Evolutionary conservation across 768 basidiomycete species (phyloP), one percentile per base, ranked within the genome.

Genomic region (Tulasnella sp.): DNA sequence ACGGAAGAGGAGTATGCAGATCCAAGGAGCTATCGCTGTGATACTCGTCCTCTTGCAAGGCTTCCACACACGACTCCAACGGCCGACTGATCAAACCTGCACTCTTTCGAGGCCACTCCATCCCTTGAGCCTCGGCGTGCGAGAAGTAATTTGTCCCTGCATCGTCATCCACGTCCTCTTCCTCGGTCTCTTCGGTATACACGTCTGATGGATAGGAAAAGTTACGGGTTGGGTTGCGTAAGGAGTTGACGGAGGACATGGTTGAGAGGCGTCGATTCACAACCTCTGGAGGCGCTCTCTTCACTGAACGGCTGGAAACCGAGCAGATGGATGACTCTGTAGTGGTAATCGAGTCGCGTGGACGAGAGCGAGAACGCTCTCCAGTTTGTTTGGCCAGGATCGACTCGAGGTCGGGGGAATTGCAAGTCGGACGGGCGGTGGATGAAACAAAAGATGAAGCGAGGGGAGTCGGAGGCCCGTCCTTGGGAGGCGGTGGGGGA

Each of bases 1-100:
- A 81, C 81, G 81, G 79, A 28, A 81, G 60, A 74, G 81, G 81
- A 12, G 81, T 81, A n/a, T 81, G 80, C 28, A 81, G 58, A 64
- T 81, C 81, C 9, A 81, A 37, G n/a, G 80, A 81, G 40, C 81
- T 81, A 41, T 81, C 81, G 60, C 78, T 80, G 20, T 54, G 48
- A 40, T 50, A 58, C 40, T 78, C 80, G 64, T 46, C 54, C 34
- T 80, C 41, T n/a, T 80, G 60, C 11, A 64, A 34, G 28, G 60
- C 60, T 64, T 64, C 60, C 22, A 31, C 31, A n/a, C 76, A 44
- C 44, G 37, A 44, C 50, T 77, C 44, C 42, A 48, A 58, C 5
- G 54, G 24, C n/a, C 18, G 22, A 6, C 20, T 37, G 24, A 28
- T 75, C 37, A 31, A 37, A 42, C 74, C 42, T 14, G 22, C 48